Percentiles rank a stretch among this genome's conserved stretches.
phyloP scores from a whole-genome alignment of 2,329 filamentous ascomycete species.

The Fusarium succisae region DNA sequence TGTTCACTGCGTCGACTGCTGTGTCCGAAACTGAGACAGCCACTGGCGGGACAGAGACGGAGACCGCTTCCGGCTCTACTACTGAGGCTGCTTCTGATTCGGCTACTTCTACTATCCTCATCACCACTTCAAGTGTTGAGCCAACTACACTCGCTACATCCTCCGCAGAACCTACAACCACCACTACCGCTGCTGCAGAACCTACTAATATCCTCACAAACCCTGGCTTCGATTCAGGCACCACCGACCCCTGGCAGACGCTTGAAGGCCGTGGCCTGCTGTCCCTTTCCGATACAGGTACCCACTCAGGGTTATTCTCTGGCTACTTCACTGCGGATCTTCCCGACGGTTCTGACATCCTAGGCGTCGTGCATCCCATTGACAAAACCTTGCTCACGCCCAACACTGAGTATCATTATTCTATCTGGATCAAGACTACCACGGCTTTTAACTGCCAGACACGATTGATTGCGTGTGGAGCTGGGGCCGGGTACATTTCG shows the following conservation, averaged over 20 bases:
- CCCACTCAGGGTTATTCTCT: too few species aligned
- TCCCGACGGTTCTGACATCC: too few species aligned
- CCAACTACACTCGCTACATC: not conserved
- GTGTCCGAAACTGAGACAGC: not conserved
- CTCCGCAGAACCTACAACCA: not conserved
- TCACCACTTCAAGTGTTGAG: not conserved
- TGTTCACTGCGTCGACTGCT: not conserved
- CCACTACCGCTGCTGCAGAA: not conserved
- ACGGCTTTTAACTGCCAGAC: not conserved
- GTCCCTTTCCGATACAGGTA: too few species aligned
- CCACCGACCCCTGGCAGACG: not conserved
- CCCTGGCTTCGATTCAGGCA: not conserved
- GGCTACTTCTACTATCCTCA: not conserved
- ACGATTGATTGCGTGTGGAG: not conserved
- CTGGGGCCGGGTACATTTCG: accelerated
- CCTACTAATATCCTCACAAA: not conserved
- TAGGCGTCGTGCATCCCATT: not conserved
- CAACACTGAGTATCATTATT: not conserved
- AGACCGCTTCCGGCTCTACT: not conserved
- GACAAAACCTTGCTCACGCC: not conserved
- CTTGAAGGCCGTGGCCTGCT: too few species aligned
- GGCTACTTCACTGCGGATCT: not conserved
- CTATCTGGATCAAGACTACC: not conserved
- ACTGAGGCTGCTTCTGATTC: not conserved
- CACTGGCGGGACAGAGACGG: not conserved